Evolutionary conservation across 371 early-diverging fungal genomes (phyloP).

Genomic region (Mucor mucedo): DNA sequence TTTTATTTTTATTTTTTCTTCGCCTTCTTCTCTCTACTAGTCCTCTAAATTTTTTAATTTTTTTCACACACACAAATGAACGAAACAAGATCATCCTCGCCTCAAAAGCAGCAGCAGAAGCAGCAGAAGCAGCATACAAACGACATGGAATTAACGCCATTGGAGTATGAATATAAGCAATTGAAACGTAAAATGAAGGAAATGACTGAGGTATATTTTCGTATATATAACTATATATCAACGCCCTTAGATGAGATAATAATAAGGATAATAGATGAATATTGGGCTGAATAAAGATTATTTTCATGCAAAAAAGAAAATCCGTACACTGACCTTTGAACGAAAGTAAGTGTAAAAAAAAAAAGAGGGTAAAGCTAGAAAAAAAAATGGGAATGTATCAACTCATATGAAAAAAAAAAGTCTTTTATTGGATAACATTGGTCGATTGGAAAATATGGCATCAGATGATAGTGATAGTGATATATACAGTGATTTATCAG

Average conservation of each 20-base stretch:
- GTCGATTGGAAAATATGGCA: constrained; percentile 27
- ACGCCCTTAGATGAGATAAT: neutral
- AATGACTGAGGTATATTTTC: constrained; percentile 51
- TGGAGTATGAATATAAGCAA: constrained; percentile 33
- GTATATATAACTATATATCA: neutral
- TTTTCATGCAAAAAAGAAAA: constrained; percentile 32
- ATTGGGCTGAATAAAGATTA: constrained; percentile 26
- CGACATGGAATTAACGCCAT: constrained; percentile 30
- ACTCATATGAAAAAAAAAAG: neutral
- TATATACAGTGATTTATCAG: constrained; percentile 36
- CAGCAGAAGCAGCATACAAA: neutral
- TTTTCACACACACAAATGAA: too few relatives aligned
- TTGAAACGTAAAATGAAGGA: constrained; percentile 63
- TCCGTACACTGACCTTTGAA: constrained; percentile 33
- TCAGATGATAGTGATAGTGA: constrained; percentile 47
- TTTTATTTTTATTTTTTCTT: too few relatives aligned
- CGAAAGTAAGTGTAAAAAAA: constrained; percentile 26
- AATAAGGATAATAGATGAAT: constrained; percentile 12
- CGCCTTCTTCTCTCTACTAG: too few relatives aligned
- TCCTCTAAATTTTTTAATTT: too few relatives aligned
- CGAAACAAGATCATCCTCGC: too few relatives aligned
- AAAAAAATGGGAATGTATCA: too few relatives aligned
- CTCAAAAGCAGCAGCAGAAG: too few relatives aligned
- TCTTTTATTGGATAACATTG: constrained; percentile 55
- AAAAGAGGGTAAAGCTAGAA: too few relatives aligned